phyloP scores from a whole-genome alignment of 805 yeast species.

The Saccharomycopsis olivae region DNA sequence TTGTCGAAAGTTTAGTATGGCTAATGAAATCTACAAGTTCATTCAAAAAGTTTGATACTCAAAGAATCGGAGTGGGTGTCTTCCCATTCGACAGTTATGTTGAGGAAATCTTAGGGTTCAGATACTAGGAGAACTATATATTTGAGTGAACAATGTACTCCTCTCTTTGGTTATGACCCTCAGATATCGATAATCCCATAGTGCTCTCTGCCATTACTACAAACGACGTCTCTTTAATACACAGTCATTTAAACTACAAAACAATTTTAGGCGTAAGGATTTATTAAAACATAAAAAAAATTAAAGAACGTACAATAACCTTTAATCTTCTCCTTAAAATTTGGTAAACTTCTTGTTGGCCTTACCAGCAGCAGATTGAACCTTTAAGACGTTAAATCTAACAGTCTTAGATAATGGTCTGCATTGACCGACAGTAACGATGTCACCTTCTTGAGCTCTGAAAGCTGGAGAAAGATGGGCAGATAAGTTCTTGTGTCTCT shows the following conservation, averaged over 20 bases:
- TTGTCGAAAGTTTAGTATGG: constrained; percentile 74
- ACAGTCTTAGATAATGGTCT: constrained; percentile 99
- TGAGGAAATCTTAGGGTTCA: constrained; percentile 33
- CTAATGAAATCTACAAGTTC: constrained; percentile 65
- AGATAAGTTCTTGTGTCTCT: constrained; percentile 99
- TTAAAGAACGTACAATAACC: too few species aligned
- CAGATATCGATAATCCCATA: too few species aligned
- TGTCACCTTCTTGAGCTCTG: constrained; percentile 99
- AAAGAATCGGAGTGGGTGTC: constrained; percentile 62
- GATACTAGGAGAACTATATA: constrained; percentile 19
- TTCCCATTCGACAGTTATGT: constrained; percentile 57
- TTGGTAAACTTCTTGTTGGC: constrained; percentile 91
- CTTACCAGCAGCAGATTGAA: constrained; percentile 79
- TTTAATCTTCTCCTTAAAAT: constrained; percentile 69
- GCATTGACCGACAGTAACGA: constrained; percentile 99
- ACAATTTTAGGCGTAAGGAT: too few species aligned
- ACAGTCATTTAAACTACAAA: too few species aligned
- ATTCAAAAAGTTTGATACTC: constrained; percentile 69
- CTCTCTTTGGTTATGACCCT: too few species aligned
- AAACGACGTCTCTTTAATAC: too few species aligned
- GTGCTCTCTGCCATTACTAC: too few species aligned
- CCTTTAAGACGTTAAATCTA: constrained; percentile 98
- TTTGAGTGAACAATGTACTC: too few species aligned
- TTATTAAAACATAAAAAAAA: too few species aligned
- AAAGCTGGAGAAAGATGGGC: constrained; percentile 99